Percentiles rank a stretch among this genome's conserved stretches.
Evolutionary conservation across 129 eudicot species (phyloP).

Genomic region (Ambrosia trifida): DNA sequence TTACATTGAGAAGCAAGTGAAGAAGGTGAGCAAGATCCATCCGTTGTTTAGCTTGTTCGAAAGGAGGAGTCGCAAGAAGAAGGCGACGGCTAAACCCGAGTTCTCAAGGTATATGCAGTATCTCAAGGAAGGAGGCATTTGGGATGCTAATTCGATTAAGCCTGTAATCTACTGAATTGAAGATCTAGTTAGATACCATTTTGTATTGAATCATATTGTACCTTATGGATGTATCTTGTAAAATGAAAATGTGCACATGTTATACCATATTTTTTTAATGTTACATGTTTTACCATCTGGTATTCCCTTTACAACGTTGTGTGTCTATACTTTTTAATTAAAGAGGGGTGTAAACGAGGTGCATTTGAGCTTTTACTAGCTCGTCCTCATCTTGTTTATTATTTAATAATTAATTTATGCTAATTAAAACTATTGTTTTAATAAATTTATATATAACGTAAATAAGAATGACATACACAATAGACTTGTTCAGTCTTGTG

Average conservation of each 20-base stretch:
- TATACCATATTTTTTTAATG: too few relatives aligned
- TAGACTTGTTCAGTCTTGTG: too few relatives aligned
- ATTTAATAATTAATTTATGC: too few relatives aligned
- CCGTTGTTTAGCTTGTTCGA: conserved; percentile 55
- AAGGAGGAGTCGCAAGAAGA: conserved; percentile 44
- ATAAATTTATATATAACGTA: too few relatives aligned
- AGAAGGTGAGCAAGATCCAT: conserved; percentile 58
- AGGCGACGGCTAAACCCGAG: conserved; percentile 76
- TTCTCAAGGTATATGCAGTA: conserved; percentile 67
- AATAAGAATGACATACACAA: too few relatives aligned
- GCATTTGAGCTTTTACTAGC: too few relatives aligned
- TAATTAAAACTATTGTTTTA: too few relatives aligned
- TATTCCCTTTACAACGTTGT: too few relatives aligned
- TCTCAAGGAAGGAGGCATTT: conserved; percentile 68
- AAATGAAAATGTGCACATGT: not conserved
- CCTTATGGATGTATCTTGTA: not conserved
- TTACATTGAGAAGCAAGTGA: conserved; percentile 37
- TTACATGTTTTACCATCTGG: not conserved
- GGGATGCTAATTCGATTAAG: conserved; percentile 39
- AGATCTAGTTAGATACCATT: not conserved
- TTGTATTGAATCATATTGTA: not conserved
- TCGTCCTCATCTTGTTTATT: too few relatives aligned
- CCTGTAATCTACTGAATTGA: conserved; percentile 47
- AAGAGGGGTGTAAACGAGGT: too few relatives aligned
- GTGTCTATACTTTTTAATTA: too few relatives aligned